A percentile compares a stretch with the other conserved stretches of the same genome.
phyloP scores from a whole-genome alignment of 148 eudicot species.

The Fallopia convolvulus region DNA sequence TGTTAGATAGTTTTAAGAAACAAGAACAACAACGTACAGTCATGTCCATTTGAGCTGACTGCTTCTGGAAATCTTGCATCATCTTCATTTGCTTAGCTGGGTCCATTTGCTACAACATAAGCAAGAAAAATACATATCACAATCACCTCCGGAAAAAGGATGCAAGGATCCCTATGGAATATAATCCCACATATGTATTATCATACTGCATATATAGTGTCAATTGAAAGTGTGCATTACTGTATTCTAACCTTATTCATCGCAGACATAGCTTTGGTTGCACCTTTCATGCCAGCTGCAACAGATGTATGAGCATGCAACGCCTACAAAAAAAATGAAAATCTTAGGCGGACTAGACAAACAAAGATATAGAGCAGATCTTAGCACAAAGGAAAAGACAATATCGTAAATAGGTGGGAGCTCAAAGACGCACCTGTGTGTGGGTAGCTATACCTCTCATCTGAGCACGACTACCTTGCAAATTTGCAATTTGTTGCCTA shows the following conservation, averaged over 20 bases:
- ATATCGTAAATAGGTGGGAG: conserved; percentile 10
- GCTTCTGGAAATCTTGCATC: conserved; percentile 78
- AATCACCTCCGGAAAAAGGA: not conserved
- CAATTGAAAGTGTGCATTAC: not conserved
- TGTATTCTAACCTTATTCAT: conserved; percentile 70
- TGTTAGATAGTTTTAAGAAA: not conserved
- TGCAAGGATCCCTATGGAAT: not conserved
- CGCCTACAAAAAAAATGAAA: conserved; percentile 41
- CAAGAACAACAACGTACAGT: conserved; percentile 35
- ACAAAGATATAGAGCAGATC: not conserved
- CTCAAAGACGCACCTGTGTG: conserved; percentile 59
- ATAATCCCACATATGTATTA: not conserved
- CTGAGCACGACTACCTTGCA: conserved; percentile 95
- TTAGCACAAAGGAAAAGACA: not conserved
- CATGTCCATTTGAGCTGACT: conserved; percentile 96
- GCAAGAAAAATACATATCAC: not conserved
- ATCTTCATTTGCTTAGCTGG: conserved; percentile 79
- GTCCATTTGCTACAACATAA: conserved; percentile 69
- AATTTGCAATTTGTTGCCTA: conserved; percentile 76
- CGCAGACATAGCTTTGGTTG: conserved; percentile 85
- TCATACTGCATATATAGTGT: not conserved
- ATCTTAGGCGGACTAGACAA: not conserved
- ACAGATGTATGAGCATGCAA: conserved; percentile 92
- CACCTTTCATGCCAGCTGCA: conserved; percentile 90
- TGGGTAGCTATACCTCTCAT: conserved; percentile 95